These are phyloP conservation scores for Xeromyces bisporus DNA, from an alignment of 495 filamentous ascomycete species.

Conservation along the genomic window DNA sequence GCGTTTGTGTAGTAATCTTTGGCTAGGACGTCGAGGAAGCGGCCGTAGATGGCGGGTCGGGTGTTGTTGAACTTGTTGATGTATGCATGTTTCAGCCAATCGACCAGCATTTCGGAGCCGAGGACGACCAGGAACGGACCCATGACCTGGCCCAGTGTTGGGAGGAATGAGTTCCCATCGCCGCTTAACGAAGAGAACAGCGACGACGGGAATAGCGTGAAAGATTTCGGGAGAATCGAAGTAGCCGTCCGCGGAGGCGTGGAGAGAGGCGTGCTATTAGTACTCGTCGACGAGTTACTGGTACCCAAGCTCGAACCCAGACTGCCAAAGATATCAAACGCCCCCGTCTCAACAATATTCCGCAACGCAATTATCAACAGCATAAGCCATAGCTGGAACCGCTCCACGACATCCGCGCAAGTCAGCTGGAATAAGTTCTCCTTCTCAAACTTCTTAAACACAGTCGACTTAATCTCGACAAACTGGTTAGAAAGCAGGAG, in stretches of 20 bases:
- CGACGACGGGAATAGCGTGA: slow-evolving; percentile 62
- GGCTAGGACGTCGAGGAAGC: slow-evolving; percentile 80
- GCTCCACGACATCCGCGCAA: slow-evolving; percentile 90
- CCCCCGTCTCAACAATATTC: slow-evolving; percentile 85
- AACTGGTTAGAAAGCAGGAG: slow-evolving; percentile 91
- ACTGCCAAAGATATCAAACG: slow-evolving; percentile 23
- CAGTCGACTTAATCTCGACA: slow-evolving; percentile 92
- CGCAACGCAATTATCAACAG: slow-evolving; percentile 86
- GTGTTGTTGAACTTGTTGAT: slow-evolving; percentile 98
- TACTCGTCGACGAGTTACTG: slow-evolving; percentile 17
- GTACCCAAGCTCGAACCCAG: slow-evolving; percentile 17
- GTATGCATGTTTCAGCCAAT: slow-evolving; percentile 95
- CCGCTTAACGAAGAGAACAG: slow-evolving; percentile 27
- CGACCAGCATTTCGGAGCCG: slow-evolving; percentile 89
- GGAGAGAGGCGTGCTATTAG: slow-evolving; percentile 30
- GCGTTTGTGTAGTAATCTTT: slow-evolving; percentile 98
- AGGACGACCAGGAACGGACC: slow-evolving; percentile 86
- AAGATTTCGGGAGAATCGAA: slow-evolving; percentile 66
- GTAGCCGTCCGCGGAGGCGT: slow-evolving; percentile 32
- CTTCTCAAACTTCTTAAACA: slow-evolving; percentile 96
- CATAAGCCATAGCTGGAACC: slow-evolving; percentile 97
- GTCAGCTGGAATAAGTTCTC: slow-evolving; percentile 94
- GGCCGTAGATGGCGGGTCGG: slow-evolving; percentile 70
- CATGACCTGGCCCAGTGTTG: slow-evolving; percentile 74
- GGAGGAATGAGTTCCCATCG: slow-evolving; percentile 27